phyloP scores from a whole-genome alignment of 208 protist species.

The Naegleria lovaniensis region DNA sequence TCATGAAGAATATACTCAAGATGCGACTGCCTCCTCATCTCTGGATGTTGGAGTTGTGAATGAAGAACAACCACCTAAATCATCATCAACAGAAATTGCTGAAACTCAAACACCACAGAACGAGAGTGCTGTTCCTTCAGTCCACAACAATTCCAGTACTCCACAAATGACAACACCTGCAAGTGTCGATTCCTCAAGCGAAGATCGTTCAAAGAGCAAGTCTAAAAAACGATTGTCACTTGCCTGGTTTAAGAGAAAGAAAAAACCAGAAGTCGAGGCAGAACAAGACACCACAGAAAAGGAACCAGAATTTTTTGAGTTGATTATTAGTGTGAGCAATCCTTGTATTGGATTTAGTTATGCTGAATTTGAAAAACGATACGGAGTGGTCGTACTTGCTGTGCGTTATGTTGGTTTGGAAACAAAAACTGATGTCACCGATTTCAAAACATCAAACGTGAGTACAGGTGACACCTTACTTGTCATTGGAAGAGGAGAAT shows the following conservation, averaged over 20 bases:
- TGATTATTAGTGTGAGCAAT: background rate
- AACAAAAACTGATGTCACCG: background rate
- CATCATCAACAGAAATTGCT: background rate
- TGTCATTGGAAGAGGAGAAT: background rate
- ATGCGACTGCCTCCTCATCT: no score
- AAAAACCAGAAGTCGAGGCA: background rate
- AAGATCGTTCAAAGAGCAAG: no score
- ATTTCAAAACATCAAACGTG: background rate
- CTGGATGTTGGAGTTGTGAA: no score
- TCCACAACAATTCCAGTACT: no score
- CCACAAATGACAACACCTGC: no score
- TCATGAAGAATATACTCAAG: background rate
- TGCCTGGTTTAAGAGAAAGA: background rate
- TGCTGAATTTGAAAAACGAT: background rate
- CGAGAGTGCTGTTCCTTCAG: background rate
- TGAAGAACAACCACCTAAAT: background rate
- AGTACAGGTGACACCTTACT: background rate
- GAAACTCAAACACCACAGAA: background rate
- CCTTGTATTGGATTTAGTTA: background rate
- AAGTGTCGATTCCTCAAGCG: no score
- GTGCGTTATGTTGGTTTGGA: background rate
- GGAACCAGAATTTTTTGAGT: background rate
- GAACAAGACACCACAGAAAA: background rate
- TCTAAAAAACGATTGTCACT: background rate
- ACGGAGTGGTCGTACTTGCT: background rate